These are phyloP conservation scores for Trichoderma breve DNA, from an alignment of 2,329 filamentous ascomycete genomes.

Conservation along the genomic window DNA sequence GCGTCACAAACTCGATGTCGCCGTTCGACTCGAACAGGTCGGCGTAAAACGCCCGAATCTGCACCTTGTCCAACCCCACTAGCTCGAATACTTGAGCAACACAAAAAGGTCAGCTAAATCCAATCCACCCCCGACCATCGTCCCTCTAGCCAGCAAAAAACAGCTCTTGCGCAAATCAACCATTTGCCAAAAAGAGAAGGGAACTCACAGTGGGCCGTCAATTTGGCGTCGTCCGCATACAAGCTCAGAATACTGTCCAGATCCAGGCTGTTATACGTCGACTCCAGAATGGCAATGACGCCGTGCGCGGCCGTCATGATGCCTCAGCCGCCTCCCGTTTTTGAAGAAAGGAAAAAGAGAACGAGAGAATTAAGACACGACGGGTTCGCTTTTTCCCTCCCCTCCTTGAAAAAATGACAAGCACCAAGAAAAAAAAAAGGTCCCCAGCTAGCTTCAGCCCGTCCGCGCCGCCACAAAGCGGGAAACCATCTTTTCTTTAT, in stretches of 20 bases:
- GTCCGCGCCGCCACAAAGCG: slow-evolving; percentile 1
- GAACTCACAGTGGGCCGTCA: slow-evolving; percentile 8
- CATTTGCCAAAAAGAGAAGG: background rate
- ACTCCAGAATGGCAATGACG: slow-evolving; percentile 14
- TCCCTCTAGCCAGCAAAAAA: background rate
- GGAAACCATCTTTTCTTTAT: slow-evolving; percentile 3
- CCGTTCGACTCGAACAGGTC: slow-evolving; percentile 1
- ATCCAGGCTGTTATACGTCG: slow-evolving; percentile 13
- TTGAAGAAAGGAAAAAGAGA: background rate
- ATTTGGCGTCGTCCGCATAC: slow-evolving; percentile 14
- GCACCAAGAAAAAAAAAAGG: background rate
- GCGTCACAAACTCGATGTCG: background rate
- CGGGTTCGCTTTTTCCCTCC: background rate
- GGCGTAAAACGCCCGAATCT: slow-evolving; percentile 4
- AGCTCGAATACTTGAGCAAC: background rate
- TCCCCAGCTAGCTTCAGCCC: background rate
- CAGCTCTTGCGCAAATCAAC: background rate
- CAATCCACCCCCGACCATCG: background rate
- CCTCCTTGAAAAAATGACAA: background rate
- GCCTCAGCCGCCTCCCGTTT: background rate
- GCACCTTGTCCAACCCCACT: background rate
- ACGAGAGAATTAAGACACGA: background rate
- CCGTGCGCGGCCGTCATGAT: slow-evolving; percentile 9
- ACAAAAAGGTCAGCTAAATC: background rate
- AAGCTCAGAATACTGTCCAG: slow-evolving; percentile 7